Evolutionary conservation across 139 green algal genomes (phyloP).

Genomic region (Chlamydomonas sp.): DNA sequence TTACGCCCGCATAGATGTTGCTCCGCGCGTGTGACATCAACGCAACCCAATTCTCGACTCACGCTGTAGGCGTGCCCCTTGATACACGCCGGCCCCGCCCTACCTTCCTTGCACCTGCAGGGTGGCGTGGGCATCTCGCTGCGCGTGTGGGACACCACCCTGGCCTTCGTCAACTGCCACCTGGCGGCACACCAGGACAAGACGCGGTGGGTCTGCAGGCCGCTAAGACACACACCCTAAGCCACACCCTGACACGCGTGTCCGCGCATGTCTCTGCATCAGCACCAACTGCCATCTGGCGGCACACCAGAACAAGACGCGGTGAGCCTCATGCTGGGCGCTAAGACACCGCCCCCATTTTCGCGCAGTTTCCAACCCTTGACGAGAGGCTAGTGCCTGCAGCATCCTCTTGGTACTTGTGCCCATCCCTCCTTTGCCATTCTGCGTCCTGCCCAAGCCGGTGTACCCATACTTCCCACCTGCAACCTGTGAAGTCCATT

Average conservation of each 20-base stretch:
- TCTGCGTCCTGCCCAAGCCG: too few species aligned
- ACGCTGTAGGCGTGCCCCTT: background rate
- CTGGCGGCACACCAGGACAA: conserved; percentile 77
- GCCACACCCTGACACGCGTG: background rate
- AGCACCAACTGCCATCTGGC: conserved; percentile 31
- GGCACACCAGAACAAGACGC: conserved; percentile 69
- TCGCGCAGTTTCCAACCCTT: background rate
- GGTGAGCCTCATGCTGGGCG: conserved; percentile 32
- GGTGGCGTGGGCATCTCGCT: conserved; percentile 24
- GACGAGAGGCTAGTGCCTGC: too few species aligned
- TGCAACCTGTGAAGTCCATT: too few species aligned
- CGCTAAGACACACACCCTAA: conserved; percentile 35
- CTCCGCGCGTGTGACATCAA: too few species aligned
- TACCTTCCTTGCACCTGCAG: background rate
- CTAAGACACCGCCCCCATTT: conserved; percentile 21
- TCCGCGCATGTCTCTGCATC: too few species aligned
- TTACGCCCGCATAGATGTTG: too few species aligned
- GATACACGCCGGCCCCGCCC: background rate
- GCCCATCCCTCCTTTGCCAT: too few species aligned
- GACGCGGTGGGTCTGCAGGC: conserved; percentile 25
- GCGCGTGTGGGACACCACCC: conserved; percentile 60
- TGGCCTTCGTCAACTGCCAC: conserved; percentile 80
- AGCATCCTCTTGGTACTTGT: too few species aligned
- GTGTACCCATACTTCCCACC: too few species aligned
- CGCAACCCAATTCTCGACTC: background rate